phyloP scores from a whole-genome alignment of 2,329 filamentous ascomycete species.

The Aspergillus latus region DNA sequence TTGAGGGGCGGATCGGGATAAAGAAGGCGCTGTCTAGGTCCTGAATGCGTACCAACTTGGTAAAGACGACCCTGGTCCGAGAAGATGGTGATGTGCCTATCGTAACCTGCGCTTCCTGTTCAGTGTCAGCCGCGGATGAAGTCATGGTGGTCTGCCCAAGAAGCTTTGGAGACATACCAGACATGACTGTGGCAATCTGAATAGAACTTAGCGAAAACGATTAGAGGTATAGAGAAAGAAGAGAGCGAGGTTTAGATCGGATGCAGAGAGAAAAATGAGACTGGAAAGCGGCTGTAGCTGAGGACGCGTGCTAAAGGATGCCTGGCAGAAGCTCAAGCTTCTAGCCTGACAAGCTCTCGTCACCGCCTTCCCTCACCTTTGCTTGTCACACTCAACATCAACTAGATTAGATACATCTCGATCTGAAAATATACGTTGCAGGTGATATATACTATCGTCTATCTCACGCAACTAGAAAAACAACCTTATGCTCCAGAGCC shows the following conservation, averaged over 20 bases:
- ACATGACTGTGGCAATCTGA: constrained; percentile 39
- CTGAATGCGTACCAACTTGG: constrained; percentile 76
- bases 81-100: constrained; percentile 99
- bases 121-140: constrained; percentile 29
- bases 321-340: constrained; percentile 38
- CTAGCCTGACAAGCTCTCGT: constrained; percentile 29
- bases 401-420: neutral
- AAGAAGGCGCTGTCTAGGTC: neutral
- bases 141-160: constrained; percentile 25
- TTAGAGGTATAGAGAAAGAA: constrained; percentile 9
- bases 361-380: constrained; percentile 32
- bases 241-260: neutral
- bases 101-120: constrained; percentile 81
- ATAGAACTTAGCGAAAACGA: constrained; percentile 15
- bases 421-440: neutral
- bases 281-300: constrained; percentile 24
- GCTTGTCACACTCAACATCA: neutral
- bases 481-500: neutral
- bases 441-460: neutral
- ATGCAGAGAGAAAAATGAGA: constrained; percentile 19
- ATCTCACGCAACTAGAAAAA: neutral
- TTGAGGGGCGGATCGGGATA: constrained; percentile 4
- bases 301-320: constrained; percentile 39
- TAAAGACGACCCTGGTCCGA: constrained; percentile 97
- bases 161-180: constrained; percentile 37